These are phyloP conservation scores for Nakazawaea siamensis DNA, from an alignment of 805 yeast genomes.

Conservation along the genomic window DNA sequence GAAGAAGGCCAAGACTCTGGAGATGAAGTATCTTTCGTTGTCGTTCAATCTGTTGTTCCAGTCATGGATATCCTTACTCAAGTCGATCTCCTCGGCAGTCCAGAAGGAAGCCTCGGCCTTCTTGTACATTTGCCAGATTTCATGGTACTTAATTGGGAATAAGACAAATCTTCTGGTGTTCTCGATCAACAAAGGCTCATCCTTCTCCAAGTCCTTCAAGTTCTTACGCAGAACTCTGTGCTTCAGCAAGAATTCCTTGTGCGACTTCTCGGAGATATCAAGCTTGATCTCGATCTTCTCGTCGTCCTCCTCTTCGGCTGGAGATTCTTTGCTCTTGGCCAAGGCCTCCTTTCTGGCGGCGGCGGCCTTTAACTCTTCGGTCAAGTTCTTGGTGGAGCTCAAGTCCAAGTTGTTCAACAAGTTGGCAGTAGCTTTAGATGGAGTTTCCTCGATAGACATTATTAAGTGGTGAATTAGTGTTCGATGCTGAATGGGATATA, in stretches of 20 bases:
- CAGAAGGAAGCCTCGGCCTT: slow-evolving; percentile 99
- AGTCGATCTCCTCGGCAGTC: slow-evolving; percentile 98
- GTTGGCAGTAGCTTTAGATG: slow-evolving; percentile 55
- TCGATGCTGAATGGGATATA: too few species aligned
- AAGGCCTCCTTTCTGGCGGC: slow-evolving; percentile 27
- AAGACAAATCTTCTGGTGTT: slow-evolving; percentile 85
- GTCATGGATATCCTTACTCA: slow-evolving; percentile 83
- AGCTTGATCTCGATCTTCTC: slow-evolving; percentile 14
- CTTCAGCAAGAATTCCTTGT: slow-evolving; percentile 45
- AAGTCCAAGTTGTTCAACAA: slow-evolving; percentile 47
- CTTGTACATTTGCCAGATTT: slow-evolving; percentile 98
- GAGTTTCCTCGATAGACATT: slow-evolving; percentile 55
- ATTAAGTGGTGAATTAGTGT: too few species aligned
- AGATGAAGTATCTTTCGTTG: slow-evolving; percentile 86
- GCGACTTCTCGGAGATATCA: slow-evolving; percentile 22
- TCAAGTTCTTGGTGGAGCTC: slow-evolving; percentile 30
- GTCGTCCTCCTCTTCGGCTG: slow-evolving; percentile 11
- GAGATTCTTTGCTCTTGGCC: slow-evolving; percentile 16
- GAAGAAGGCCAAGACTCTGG: slow-evolving; percentile 92
- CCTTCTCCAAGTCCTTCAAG: slow-evolving; percentile 68
- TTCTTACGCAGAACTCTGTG: slow-evolving; percentile 68
- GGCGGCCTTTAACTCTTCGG: slow-evolving; percentile 30
- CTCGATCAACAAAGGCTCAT: slow-evolving; percentile 82
- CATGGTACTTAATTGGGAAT: slow-evolving; percentile 95
- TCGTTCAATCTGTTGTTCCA: slow-evolving; percentile 88